phyloP scores from a whole-genome alignment of 2,329 filamentous ascomycete species.

The Aciculosporium take region DNA sequence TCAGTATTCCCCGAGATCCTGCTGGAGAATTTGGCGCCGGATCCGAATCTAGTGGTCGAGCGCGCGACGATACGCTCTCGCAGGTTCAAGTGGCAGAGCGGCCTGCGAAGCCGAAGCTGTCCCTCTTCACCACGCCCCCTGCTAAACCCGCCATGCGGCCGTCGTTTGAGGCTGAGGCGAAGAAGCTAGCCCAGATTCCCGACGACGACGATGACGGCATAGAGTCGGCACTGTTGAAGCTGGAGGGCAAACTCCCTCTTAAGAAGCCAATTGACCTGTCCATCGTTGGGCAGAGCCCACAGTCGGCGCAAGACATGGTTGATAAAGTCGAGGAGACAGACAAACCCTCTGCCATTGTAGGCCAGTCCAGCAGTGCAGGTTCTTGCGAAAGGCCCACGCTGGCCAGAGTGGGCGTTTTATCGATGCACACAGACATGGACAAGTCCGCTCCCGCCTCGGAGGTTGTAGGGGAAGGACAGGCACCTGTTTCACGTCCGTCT shows the following conservation, averaged over 20 bases:
- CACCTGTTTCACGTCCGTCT: conserved; percentile 14
- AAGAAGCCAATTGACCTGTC: conserved; percentile 31
- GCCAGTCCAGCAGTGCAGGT: background rate
- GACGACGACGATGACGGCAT: conserved; percentile 72
- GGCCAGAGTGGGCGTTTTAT: background rate
- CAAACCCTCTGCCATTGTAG: background rate
- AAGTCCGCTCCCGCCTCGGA: conserved; percentile 5
- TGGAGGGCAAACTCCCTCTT: conserved; percentile 68
- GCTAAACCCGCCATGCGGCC: conserved; percentile 49
- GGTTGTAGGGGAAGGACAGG: conserved; percentile 5
- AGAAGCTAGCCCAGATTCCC: conserved; percentile 74
- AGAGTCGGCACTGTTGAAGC: conserved; percentile 79
- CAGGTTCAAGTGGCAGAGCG: conserved; percentile 43
- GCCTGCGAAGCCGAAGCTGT: conserved; percentile 31
- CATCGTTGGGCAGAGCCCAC: conserved; percentile 10
- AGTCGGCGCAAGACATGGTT: background rate
- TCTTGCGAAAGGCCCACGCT: background rate
- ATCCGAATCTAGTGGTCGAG: conserved; percentile 11
- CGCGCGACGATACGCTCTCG: conserved; percentile 36
- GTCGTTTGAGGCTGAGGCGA: conserved; percentile 80
- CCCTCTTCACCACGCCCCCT: conserved; percentile 46
- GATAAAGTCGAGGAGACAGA: background rate
- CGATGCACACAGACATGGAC: conserved; percentile 1
- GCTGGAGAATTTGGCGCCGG: conserved; percentile 12
- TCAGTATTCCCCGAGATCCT: conserved; percentile 22